Conservation (phyloP, 2,329 filamentous ascomycete genomes). For the Plenodomus lindquistii region DNA sequence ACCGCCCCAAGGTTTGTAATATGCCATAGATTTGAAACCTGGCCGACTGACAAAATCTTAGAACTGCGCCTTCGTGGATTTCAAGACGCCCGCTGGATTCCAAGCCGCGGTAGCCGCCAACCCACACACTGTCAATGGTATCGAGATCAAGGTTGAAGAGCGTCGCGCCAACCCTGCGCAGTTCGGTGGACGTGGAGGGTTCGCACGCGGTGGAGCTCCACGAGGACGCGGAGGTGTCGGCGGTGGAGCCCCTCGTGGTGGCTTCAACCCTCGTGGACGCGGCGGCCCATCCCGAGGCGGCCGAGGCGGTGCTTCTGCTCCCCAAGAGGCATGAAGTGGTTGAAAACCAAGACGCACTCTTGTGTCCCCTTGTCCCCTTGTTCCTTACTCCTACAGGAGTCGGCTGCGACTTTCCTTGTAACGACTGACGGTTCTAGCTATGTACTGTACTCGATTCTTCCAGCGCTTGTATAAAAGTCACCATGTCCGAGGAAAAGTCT, state of each 20-base stretch:
- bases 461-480: constrained; percentile 46
- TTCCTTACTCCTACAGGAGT: constrained; percentile 11
- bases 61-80: constrained; percentile 98
- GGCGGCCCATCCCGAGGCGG: constrained; percentile 64
- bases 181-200: constrained; percentile 41
- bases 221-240: constrained; percentile 64
- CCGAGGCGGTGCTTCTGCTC: constrained; percentile 35
- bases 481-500: constrained; percentile 41
- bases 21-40: neutral
- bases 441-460: constrained; percentile 43
- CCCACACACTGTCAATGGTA: constrained; percentile 80
- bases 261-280: constrained; percentile 71
- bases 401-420: constrained; percentile 22
- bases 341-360: neutral
- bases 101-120: constrained; percentile 81
- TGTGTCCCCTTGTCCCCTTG: constrained; percentile 8
- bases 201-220: constrained; percentile 48
- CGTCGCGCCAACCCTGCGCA: constrained; percentile 65
- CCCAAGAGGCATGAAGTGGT: constrained; percentile 39
- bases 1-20: constrained; percentile 72
- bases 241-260: constrained; percentile 66
- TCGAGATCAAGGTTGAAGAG: constrained; percentile 85
- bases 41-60: constrained; percentile 46
- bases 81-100: constrained; percentile 78
- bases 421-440: constrained; percentile 44